These are phyloP conservation scores for Crithidia sp. DNA, from an alignment of 208 protist genomes.

Conservation along the genomic window DNA sequence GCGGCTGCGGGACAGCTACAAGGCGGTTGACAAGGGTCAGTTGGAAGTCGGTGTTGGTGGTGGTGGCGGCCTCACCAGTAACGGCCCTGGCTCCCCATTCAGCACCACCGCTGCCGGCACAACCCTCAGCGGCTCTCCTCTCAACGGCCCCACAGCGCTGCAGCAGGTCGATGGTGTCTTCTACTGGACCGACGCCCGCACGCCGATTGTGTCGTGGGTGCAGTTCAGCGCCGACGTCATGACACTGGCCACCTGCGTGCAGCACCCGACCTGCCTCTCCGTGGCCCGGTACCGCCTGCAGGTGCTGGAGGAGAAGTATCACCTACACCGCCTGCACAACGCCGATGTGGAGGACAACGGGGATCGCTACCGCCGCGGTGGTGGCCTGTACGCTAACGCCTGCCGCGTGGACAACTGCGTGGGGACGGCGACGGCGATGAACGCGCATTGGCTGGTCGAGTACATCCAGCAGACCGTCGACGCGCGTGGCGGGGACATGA, in stretches of 20 bases:
- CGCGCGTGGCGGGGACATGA: conserved; percentile 75
- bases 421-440: conserved; percentile 86
- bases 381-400: conserved; percentile 87
- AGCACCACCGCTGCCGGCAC: background rate
- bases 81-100: background rate
- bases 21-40: conserved; percentile 65
- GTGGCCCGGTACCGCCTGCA: conserved; percentile 79
- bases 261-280: conserved; percentile 57
- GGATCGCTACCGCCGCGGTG: conserved; percentile 65
- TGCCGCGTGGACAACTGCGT: conserved; percentile 95
- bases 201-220: conserved; percentile 64
- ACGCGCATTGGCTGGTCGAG: conserved; percentile 83
- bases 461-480: conserved; percentile 94
- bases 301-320: conserved; percentile 93
- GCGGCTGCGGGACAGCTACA: conserved; percentile 70
- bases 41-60: conserved; percentile 2
- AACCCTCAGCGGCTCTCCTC: background rate
- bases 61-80: background rate
- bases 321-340: conserved; percentile 93
- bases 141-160: conserved; percentile 44
- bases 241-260: conserved; percentile 45
- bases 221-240: conserved; percentile 77
- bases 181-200: conserved; percentile 59
- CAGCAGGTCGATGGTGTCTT: conserved; percentile 73
- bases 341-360: conserved; percentile 64